Conservation (phyloP, 176 grass and related monocot species). For the Triticum aestivum region IWGSC_CS_RefSeq_v2.1 NC_057812.1:268275742-268276241, state of each 20-base stretch:
- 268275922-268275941: no score
- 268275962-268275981: no score
- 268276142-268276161: neutral
- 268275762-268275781: neutral
- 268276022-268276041: neutral
- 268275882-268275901: neutral
- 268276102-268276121: neutral
- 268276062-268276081: neutral
- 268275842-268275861: neutral
- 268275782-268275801: neutral
- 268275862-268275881: neutral
- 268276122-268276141: neutral
- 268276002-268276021: neutral
- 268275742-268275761: neutral
- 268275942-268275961: no score
- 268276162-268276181: neutral
- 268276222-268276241: neutral
- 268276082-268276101: neutral
- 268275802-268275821: neutral
- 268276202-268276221: neutral
- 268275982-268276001: no score
- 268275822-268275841: neutral
- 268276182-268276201: neutral
- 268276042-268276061: neutral
- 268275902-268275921: no score